Percentiles rank a stretch among this genome's conserved stretches.
phyloP scores from a whole-genome alignment of 371 early-diverging fungal species.

The Sporodiniella umbellata region DNA sequence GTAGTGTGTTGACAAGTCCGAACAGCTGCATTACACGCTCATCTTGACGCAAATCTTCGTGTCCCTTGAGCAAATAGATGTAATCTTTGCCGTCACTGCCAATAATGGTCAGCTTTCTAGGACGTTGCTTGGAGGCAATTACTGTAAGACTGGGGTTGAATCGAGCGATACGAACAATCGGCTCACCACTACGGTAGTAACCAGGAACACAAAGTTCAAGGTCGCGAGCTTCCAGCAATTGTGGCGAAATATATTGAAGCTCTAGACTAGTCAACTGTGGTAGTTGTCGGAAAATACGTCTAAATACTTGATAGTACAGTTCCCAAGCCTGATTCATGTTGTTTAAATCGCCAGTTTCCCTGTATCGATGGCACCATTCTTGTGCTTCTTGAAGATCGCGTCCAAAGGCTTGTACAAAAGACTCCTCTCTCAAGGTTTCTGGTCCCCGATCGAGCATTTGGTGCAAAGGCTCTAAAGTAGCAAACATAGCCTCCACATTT shows the following conservation, averaged over 20 bases:
- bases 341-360: slow-evolving; percentile 72
- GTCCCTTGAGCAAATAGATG: slow-evolving; percentile 93
- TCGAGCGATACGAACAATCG: slow-evolving; percentile 82
- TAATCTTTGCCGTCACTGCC: slow-evolving; percentile 93
- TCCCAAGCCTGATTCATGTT: slow-evolving; percentile 96
- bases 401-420: slow-evolving; percentile 93
- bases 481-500: slow-evolving; percentile 91
- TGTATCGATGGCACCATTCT: slow-evolving; percentile 85
- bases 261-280: slow-evolving; percentile 84
- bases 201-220: slow-evolving; percentile 93
- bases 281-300: slow-evolving; percentile 78
- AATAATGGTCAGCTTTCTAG: slow-evolving; percentile 79
- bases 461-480: slow-evolving; percentile 85
- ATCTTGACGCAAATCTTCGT: slow-evolving; percentile 98
- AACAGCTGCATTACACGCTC: slow-evolving; percentile 99
- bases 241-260: slow-evolving; percentile 90
- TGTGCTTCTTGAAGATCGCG: slow-evolving; percentile 91
- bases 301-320: slow-evolving; percentile 88
- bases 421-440: slow-evolving; percentile 91
- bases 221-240: slow-evolving; percentile 80
- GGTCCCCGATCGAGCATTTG: slow-evolving; percentile 89
- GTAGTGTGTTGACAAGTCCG: slow-evolving; percentile 93
- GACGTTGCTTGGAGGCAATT: slow-evolving; percentile 93
- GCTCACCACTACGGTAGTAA: slow-evolving; percentile 85
- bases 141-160: slow-evolving; percentile 85